phyloP scores from a whole-genome alignment of 1,284 basidiomycete genomes.

The Dichomitus squalens region DNA sequence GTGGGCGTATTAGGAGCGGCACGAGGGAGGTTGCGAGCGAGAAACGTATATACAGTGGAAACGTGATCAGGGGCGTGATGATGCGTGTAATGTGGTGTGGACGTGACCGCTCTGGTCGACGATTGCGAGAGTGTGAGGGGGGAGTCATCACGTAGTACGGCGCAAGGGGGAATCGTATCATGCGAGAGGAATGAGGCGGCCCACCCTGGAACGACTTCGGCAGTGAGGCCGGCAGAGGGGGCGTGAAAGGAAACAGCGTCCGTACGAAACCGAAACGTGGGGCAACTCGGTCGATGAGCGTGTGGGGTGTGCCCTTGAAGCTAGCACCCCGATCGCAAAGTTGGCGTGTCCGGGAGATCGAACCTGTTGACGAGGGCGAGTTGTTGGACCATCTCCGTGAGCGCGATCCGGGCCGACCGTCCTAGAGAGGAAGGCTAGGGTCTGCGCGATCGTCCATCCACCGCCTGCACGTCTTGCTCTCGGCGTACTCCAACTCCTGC shows the following conservation, averaged over 20 bases:
- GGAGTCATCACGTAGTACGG: conserved; percentile 34
- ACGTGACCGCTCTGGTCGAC: conserved; percentile 9
- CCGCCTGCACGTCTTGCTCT: conserved; percentile 25
- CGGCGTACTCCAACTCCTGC: conserved; percentile 19
- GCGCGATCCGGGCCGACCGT: conserved; percentile 5
- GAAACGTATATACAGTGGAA: conserved; percentile 21
- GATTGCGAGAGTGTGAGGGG: conserved; percentile 9
- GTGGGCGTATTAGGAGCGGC: conserved; percentile 13
- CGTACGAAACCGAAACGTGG: conserved; percentile 47
- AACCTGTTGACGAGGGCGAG: conserved; percentile 20
- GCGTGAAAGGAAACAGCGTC: conserved; percentile 70
- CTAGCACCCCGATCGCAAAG: conserved; percentile 13
- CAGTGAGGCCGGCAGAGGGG: conserved; percentile 29
- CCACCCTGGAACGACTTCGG: conserved; percentile 18
- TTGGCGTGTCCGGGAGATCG: conserved; percentile 15
- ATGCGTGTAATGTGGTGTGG: conserved; percentile 17
- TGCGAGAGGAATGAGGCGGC: conserved; percentile 32
- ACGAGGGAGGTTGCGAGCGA: not conserved
- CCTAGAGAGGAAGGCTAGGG: not conserved
- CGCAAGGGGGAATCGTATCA: conserved; percentile 28
- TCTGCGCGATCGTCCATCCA: conserved; percentile 11
- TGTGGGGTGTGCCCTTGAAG: conserved; percentile 19
- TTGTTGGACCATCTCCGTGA: conserved; percentile 3
- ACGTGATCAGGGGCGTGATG: conserved; percentile 23
- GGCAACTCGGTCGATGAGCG: conserved; percentile 9